Conservation (phyloP, 352 stramenopile species). For the Plasmopara muralis region DNA sequence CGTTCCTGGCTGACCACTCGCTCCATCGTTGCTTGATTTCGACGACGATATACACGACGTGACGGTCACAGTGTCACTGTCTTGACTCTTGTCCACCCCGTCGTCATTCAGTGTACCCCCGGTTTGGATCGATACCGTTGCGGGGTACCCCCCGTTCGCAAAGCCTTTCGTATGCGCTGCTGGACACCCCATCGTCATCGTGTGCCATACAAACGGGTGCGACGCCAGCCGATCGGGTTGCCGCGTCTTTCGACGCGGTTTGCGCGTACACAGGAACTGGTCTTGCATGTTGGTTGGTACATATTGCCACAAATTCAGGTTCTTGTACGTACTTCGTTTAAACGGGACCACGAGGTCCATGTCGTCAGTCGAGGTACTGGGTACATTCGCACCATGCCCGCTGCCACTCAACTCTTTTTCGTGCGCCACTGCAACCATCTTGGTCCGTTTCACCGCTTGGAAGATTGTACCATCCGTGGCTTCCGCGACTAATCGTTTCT, state of each 20-base stretch:
- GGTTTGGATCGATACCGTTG: constrained; percentile 11
- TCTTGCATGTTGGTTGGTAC: constrained; percentile 84
- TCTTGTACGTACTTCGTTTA: constrained; percentile 83
- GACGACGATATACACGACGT: constrained; percentile 29
- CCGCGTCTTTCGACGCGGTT: constrained; percentile 23
- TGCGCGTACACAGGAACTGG: constrained; percentile 61
- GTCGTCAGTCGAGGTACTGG: neutral
- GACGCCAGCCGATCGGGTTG: constrained; percentile 15
- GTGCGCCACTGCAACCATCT: constrained; percentile 13
- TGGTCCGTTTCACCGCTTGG: constrained; percentile 20
- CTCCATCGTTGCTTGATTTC: constrained; percentile 7
- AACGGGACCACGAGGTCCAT: constrained; percentile 52
- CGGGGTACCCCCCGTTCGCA: constrained; percentile 53
- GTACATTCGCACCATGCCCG: too few species aligned
- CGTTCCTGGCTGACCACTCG: neutral
- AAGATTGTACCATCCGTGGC: constrained; percentile 43
- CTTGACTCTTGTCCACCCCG: constrained; percentile 21
- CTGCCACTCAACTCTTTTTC: constrained; percentile 1
- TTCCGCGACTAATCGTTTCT: constrained; percentile 55
- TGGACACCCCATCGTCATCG: constrained; percentile 81
- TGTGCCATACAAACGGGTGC: constrained; percentile 66
- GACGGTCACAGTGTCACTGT: constrained; percentile 17
- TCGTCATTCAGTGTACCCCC: constrained; percentile 28
- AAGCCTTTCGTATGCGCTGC: constrained; percentile 80
- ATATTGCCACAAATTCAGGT: constrained; percentile 69